Conservation (phyloP, 176 grass and related monocot species). For the Oryza meridionalis region DNA sequence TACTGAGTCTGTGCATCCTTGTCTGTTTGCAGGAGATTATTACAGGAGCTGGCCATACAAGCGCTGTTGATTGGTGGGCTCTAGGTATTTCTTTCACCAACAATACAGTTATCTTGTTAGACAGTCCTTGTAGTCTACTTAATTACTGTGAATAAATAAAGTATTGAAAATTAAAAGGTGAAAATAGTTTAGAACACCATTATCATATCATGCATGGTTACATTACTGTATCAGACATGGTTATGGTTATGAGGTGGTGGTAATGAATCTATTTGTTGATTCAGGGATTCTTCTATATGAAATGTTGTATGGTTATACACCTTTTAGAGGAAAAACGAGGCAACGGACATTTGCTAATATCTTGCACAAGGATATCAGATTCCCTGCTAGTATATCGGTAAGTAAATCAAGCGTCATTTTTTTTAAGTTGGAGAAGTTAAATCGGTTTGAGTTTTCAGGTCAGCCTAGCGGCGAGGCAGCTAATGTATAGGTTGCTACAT, state of each 20-base stretch:
- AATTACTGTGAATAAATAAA: not conserved
- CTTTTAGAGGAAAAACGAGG: constrained; percentile 92
- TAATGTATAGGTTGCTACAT: constrained; percentile 82
- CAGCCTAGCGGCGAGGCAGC: constrained; percentile 63
- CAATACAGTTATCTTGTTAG: not conserved
- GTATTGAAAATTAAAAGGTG: too few relatives aligned
- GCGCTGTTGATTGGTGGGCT: constrained; percentile 97
- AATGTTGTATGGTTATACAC: constrained; percentile 95
- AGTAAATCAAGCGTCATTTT: not conserved
- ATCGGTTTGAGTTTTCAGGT: constrained; percentile 43
- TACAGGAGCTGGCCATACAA: constrained; percentile 84
- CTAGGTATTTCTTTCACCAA: constrained; percentile 51
- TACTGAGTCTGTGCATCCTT: constrained; percentile 20
- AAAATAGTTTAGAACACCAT: not conserved
- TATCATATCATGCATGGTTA: not conserved
- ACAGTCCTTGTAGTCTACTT: not conserved
- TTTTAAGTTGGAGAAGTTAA: not conserved
- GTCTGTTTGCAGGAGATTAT: constrained; percentile 77
- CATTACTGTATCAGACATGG: not conserved
- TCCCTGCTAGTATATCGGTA: constrained; percentile 73
- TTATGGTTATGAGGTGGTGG: not conserved
- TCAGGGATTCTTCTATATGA: constrained; percentile 91
- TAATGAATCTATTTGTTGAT: not conserved
- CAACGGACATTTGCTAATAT: constrained; percentile 95
- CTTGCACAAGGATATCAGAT: constrained; percentile 91